phyloP scores from a whole-genome alignment of 306 rosid genomes.

The Quercus bicolor region DNA sequence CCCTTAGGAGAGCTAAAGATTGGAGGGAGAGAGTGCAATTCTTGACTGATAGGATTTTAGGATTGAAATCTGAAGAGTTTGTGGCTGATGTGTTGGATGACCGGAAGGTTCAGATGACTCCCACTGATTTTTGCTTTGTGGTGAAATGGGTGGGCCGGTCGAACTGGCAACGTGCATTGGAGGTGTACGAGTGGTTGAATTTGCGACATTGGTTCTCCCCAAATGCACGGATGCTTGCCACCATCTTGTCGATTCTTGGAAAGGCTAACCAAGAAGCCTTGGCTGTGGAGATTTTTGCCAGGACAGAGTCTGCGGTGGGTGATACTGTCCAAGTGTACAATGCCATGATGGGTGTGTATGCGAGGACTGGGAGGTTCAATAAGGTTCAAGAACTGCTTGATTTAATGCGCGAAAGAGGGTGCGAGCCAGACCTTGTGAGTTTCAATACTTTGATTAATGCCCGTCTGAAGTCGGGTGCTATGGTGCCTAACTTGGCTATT shows the following conservation, averaged over 20 bases:
- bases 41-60: slow-evolving; percentile 69
- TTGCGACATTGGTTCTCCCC: slow-evolving; percentile 83
- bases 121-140: slow-evolving; percentile 84
- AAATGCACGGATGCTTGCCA: slow-evolving; percentile 86
- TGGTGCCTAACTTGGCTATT: slow-evolving; percentile 58
- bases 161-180: slow-evolving; percentile 83
- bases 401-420: slow-evolving; percentile 68
- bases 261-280: slow-evolving; percentile 79
- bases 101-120: slow-evolving; percentile 73
- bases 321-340: slow-evolving; percentile 81
- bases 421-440: slow-evolving; percentile 86
- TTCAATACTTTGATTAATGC: slow-evolving; percentile 89
- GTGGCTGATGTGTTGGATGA: slow-evolving; percentile 85
- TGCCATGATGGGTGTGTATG: slow-evolving; percentile 94
- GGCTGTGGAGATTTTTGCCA: slow-evolving; percentile 71
- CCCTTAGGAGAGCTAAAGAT: slow-evolving; percentile 67
- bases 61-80: slow-evolving; percentile 59
- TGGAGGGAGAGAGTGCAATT: slow-evolving; percentile 88
- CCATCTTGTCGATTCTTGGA: slow-evolving; percentile 78
- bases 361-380: slow-evolving; percentile 60
- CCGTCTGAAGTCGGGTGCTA: slow-evolving; percentile 61
- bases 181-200: slow-evolving; percentile 89
- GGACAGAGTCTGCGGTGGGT: slow-evolving; percentile 50
- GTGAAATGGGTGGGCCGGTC: slow-evolving; percentile 79
- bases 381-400: slow-evolving; percentile 62